Conservation (phyloP, 495 filamentous ascomycete genomes). For the Paragyromitra xinjiangensis region DNA sequence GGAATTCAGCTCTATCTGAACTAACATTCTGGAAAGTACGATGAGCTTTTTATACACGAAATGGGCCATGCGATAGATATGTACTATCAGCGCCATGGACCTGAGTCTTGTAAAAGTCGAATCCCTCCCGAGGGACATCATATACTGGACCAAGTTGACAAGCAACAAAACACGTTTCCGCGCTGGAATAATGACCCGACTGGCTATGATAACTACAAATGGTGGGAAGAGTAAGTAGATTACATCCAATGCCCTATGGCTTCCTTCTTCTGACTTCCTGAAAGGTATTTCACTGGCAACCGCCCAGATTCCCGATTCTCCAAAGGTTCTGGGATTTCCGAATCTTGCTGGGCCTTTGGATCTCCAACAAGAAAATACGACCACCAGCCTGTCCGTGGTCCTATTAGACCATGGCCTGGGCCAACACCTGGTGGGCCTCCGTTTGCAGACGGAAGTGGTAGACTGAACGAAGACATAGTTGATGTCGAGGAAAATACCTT, state of each 20-base stretch:
- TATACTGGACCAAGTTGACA: conserved; percentile 45
- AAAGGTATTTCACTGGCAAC: conserved; percentile 43
- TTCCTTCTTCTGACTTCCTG: background rate
- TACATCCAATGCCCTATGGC: background rate
- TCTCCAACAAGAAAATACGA: conserved; percentile 37
- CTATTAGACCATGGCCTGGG: conserved; percentile 31
- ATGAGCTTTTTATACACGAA: conserved; percentile 46
- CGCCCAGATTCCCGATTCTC: conserved; percentile 32
- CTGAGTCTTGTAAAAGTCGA: conserved; percentile 27
- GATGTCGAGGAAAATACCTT: conserved; percentile 1
- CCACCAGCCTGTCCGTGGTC: conserved; percentile 16
- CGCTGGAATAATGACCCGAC: conserved; percentile 30
- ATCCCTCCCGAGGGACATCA: conserved; percentile 46
- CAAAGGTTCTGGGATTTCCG: conserved; percentile 34
- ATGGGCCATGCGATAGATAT: conserved; percentile 47
- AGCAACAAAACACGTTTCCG: conserved; percentile 29
- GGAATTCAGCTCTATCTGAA: background rate
- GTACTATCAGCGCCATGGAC: conserved; percentile 39
- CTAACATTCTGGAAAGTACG: conserved; percentile 19
- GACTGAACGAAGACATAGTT: conserved; percentile 40
- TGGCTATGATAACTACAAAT: conserved; percentile 46
- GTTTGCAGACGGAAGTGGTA: conserved; percentile 37
- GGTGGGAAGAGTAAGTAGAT: conserved; percentile 44
- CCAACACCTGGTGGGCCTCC: conserved; percentile 33
- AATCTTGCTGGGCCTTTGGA: conserved; percentile 38